Conservation (phyloP, 495 filamentous ascomycete genomes). For the Penicillium silybi region DNA sequence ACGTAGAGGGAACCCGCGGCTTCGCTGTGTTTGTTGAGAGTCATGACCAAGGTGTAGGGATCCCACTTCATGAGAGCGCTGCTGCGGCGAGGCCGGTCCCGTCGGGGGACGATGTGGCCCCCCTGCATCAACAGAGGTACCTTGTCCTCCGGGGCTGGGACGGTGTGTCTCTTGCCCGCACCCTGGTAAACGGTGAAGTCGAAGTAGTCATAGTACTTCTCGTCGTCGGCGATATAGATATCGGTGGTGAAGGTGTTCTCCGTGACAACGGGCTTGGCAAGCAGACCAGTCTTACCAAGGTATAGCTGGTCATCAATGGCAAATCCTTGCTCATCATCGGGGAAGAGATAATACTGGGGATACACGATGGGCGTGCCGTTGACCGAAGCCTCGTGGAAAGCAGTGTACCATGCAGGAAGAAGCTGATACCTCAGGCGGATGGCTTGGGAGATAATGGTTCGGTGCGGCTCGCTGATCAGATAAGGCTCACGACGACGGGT, state of each 20-base stretch:
- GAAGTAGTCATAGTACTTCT: slow-evolving; percentile 93
- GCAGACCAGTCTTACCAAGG: slow-evolving; percentile 76
- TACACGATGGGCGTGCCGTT: slow-evolving; percentile 83
- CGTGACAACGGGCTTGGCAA: slow-evolving; percentile 80
- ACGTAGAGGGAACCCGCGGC: slow-evolving; percentile 83
- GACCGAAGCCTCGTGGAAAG: slow-evolving; percentile 82
- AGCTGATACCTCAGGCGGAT: slow-evolving; percentile 85
- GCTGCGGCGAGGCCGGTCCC: slow-evolving; percentile 80
- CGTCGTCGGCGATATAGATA: slow-evolving; percentile 81
- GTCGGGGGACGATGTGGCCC: slow-evolving; percentile 85
- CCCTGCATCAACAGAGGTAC: slow-evolving; percentile 88
- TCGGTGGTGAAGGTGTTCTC: slow-evolving; percentile 68
- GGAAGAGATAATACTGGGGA: slow-evolving; percentile 89
- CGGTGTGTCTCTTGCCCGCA: slow-evolving; percentile 58
- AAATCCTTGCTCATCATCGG: slow-evolving; percentile 80
- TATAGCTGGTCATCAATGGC: slow-evolving; percentile 92
- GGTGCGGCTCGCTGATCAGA: slow-evolving; percentile 78
- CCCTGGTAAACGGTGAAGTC: slow-evolving; percentile 72
- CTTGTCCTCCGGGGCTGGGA: slow-evolving; percentile 75
- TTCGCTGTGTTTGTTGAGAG: slow-evolving; percentile 62
- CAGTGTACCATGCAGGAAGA: slow-evolving; percentile 93
- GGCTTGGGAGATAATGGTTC: slow-evolving; percentile 78
- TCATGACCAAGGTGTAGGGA: slow-evolving; percentile 85
- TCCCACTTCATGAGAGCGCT: slow-evolving; percentile 89
- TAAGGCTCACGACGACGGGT: slow-evolving; percentile 93